Conservation (phyloP, 2,329 filamentous ascomycete genomes). For the Paradendryphiella salina region DNA sequence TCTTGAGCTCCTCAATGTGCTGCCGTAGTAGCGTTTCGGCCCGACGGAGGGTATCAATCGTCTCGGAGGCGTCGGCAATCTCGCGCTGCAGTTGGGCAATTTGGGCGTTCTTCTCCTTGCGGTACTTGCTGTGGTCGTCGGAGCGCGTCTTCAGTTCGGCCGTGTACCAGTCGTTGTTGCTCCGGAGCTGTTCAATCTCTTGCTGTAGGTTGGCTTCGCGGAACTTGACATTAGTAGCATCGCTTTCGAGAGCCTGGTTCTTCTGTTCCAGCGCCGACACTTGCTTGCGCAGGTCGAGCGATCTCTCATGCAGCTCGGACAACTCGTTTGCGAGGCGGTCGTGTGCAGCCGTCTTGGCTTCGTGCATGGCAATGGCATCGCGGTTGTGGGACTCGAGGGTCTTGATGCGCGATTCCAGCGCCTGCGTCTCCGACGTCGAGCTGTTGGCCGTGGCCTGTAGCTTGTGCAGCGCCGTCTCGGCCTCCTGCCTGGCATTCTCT, state of each 20-base stretch:
- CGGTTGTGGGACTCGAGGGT: slow-evolving; percentile 90
- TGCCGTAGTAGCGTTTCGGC: slow-evolving; percentile 79
- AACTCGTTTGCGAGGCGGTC: slow-evolving; percentile 85
- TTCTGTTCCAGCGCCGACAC: slow-evolving; percentile 80
- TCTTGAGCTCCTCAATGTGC: slow-evolving; percentile 79
- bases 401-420: slow-evolving; percentile 78
- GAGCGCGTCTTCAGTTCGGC: slow-evolving; percentile 88
- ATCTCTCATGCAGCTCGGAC: slow-evolving; percentile 85
- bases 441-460: slow-evolving; percentile 74
- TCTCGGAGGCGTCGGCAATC: slow-evolving; percentile 80
- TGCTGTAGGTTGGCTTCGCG: slow-evolving; percentile 88
- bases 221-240: slow-evolving; percentile 81
- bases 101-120: slow-evolving; percentile 91
- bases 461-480: slow-evolving; percentile 80
- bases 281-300: slow-evolving; percentile 79
- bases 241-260: slow-evolving; percentile 78
- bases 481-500: slow-evolving; percentile 75
- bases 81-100: slow-evolving; percentile 86
- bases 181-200: slow-evolving; percentile 83
- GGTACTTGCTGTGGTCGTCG: slow-evolving; percentile 82
- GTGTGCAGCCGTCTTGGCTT: slow-evolving; percentile 85
- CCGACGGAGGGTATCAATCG: slow-evolving; percentile 74
- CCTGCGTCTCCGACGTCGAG: slow-evolving; percentile 73
- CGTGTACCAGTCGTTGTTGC: slow-evolving; percentile 92
- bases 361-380: slow-evolving; percentile 84